Evolutionary conservation across 75 land plant species (phyloP), one percentile per base, ranked within the genome.

Genomic region (Pinus taeda): DNA sequence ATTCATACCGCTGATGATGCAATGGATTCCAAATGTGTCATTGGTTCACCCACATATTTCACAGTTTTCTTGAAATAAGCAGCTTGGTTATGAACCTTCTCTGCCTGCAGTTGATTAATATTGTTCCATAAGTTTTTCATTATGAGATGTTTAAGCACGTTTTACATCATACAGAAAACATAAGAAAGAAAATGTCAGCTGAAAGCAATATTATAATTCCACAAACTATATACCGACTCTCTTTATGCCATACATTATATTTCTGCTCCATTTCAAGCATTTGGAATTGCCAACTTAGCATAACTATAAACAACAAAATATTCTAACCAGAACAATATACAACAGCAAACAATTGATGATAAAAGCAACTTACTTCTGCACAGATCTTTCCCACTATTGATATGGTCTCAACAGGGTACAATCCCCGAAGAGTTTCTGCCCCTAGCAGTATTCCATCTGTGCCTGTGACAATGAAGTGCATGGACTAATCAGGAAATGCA

Each of bases 11-110:
- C 99, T 57, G 99, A 92, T 18, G 99, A 97, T 62, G 99, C 98
- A 75, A 97, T 95, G 36, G 99, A 92, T 75, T 97, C 99, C 82
- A 97, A 84, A 82, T 97, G 98, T 37, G 85, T 85, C 99, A 97
- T 95, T 55, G 99, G 99, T 77, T 97, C 98, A 21, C 94, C 96
- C 80, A 88, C 94, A 83, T 80, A 91, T 84, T 93, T 93, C 56
- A 95, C 88, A 22, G 95, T 88, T 76, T 87, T 91, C 82, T 95
- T 97, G 87, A 93, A 97, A 67, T 91, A 97, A 2, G 89, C 78
- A 21, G 92, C 93, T 79, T 97, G 99, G 64, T 97, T 93, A 90
- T 85, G 95, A 63, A 97, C 98, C 76, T 95, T 95, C 82, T 97
- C 99, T 12, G 99, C 91, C 98, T 95, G 84, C 76, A 90, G 17